Evolutionary conservation across 2,329 filamentous ascomycete species (phyloP), one percentile per base, ranked within the genome.

Genomic region (Polychaeton citri): DNA sequence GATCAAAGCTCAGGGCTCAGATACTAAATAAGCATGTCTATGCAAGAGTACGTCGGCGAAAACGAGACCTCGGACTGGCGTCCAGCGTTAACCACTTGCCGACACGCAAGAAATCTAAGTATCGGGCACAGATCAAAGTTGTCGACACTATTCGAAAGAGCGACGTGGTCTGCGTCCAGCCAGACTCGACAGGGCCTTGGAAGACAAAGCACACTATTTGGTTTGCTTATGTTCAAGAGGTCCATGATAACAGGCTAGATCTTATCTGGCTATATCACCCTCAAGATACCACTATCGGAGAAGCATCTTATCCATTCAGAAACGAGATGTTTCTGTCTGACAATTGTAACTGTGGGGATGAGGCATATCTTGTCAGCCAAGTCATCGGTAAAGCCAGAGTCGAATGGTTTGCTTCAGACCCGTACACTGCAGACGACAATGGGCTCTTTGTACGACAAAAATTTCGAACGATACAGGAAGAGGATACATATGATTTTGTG

Each of bases 321-420:
- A 81, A 86, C 35, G 83, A 92, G 54, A 56, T 90, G 0, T 90
- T 90, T 42, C 57, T 88, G 0, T 83, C 77, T 0, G 73, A 85
- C 34, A 75, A 86, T 39, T 88, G 84, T 57, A 80, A 77, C 1
- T 90, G 83, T 42, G 53, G 61, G 0, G 63, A 71, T 13, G 50
- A 59, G 0, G 64, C 66, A 19, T 63, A 83, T 3, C 45, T 62
- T 0, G 64, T 68, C 1, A 55, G 67, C 0, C 68, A 83, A 21
- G 62, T 86, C 1, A 48, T 74, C 0, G 65, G 64, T 0, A 70
- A 69, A 2, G 70, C 80, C 28, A 43, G 64, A 0, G 67, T 87
- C 0, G 64, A 72, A 2, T 66, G 58, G 41, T 77, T 73, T 56
- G 71, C 73, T 5, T 65, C 65, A 0, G 54, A 57, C 1, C 69